Evolutionary conservation across 192 early-diverging fungal genomes (phyloP), one percentile per base, ranked within the genome.

Genomic region (Lobosporangium transversale): DNA sequence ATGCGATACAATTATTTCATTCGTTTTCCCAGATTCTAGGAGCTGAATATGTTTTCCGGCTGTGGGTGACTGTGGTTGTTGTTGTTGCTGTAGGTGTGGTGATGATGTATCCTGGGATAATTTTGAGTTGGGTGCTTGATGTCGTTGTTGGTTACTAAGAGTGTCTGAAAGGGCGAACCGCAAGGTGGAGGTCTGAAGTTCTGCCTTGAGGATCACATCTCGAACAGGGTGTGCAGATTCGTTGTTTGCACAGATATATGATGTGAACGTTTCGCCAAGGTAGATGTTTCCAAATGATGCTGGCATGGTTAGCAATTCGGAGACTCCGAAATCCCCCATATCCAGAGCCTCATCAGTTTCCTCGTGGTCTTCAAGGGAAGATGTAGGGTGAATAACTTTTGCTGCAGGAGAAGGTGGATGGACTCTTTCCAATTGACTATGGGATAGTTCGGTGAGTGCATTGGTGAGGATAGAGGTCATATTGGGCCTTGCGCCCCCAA

Each of bases 271-370:
- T 80, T 98, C 97, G 9, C 97, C 97, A 21, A 98, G 85, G 68
- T 96, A 97, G 33, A 98, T 97, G 44, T 92, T 92, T 9, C 96
- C 96, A 80, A 97, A 96, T 14, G 92, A 81, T 7, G 90, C 79
- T 18, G 95, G 95, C 59, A 97, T 84, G n/a, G 87, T 79, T 48
- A 96, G 81, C 15, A 92, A 75, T 58, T 93, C 89, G 5, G 83
- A 81, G 24, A 94, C 69, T 20, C 84, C 87, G 52, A 89, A 88
- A 36, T 89, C 84, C 9, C 86, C 82, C 52, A 87, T 88, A 45
- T 79, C 74, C n/a, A 79, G 35, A 8, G 63, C 32, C 1, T 52
- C 51, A 40, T 7, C 14, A 40, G 37, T 40, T 40, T 40, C 8
- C 8, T 40, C 37, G 14, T 40, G 37, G 4, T 55, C 18, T 14